Evolutionary conservation across 805 yeast species (phyloP).

Genomic region (Saccharomycopsis sp.): DNA sequence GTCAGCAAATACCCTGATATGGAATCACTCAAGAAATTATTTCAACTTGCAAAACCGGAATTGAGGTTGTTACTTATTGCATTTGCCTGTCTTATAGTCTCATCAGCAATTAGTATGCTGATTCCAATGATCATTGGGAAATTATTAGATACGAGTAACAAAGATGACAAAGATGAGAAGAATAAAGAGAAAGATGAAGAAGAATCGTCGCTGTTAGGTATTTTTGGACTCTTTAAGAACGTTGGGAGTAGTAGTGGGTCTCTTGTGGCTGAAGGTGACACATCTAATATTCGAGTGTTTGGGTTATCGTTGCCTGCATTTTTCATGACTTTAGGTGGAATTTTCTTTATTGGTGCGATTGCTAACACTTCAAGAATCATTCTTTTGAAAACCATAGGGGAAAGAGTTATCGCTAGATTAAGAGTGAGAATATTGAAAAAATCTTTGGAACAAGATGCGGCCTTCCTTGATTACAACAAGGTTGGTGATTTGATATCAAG

Average conservation of each 20-base stretch:
- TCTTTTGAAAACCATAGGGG: constrained; percentile 73
- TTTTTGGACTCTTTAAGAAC: constrained; percentile 19
- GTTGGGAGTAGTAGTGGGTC: constrained; percentile 8
- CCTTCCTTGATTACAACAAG: constrained; percentile 81
- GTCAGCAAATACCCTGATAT: constrained; percentile 17
- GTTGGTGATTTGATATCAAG: constrained; percentile 91
- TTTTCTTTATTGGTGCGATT: constrained; percentile 66
- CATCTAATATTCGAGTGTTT: constrained; percentile 32
- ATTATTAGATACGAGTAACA: constrained; percentile 60
- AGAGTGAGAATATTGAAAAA: constrained; percentile 72
- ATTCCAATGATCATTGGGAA: constrained; percentile 83
- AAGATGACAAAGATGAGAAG: constrained; percentile 6
- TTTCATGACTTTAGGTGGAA: constrained; percentile 49
- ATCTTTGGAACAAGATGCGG: constrained; percentile 78
- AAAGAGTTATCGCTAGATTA: constrained; percentile 75
- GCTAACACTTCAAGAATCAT: constrained; percentile 81
- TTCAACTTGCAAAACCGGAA: constrained; percentile 53
- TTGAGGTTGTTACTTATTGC: constrained; percentile 52
- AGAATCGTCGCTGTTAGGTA: too few species aligned
- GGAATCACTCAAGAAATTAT: constrained; percentile 32
- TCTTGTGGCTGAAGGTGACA: constrained; percentile 26
- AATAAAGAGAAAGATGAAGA: constrained; percentile 24
- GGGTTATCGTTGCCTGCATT: constrained; percentile 63
- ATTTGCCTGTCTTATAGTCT: constrained; percentile 50
- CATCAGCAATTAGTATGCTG: constrained; percentile 76